Evolutionary conservation across 2,329 filamentous ascomycete species (phyloP).

Genomic region (Ceratocystis diversiconidia): DNA sequence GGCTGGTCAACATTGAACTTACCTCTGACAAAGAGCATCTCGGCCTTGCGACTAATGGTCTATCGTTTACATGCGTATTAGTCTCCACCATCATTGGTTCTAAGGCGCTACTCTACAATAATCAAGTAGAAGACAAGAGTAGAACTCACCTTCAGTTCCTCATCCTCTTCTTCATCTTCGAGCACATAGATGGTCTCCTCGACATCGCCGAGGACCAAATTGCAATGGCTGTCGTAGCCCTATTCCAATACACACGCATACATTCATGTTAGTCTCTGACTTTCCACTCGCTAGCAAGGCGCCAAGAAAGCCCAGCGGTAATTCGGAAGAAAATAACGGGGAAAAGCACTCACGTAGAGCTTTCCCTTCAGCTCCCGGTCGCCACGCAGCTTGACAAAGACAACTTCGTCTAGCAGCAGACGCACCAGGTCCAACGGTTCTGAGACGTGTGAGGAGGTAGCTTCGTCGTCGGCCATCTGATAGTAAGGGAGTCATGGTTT

Average conservation of each 20-base stretch:
- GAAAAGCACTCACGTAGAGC: conserved; percentile 56
- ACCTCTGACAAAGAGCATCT: conserved; percentile 98
- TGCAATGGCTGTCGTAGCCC: conserved; percentile 99
- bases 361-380: conserved; percentile 91
- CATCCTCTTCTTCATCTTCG: conserved; percentile 24
- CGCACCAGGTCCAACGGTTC: conserved; percentile 94
- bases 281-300: not conserved
- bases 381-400: conserved; percentile 92
- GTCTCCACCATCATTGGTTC: not conserved
- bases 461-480: conserved; percentile 68
- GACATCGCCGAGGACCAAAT: conserved; percentile 86
- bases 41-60: conserved; percentile 92
- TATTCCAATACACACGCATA: conserved; percentile 27
- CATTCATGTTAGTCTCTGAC: not conserved
- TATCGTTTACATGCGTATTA: conserved; percentile 25
- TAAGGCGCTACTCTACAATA: too few relatives aligned
- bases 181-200: conserved; percentile 94
- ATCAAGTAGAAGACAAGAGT: too few relatives aligned
- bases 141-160: conserved; percentile 53
- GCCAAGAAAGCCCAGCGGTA: not conserved
- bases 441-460: conserved; percentile 46
- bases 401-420: conserved; percentile 84
- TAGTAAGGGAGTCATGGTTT: not conserved
- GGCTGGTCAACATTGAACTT: conserved; percentile 24
- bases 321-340: not conserved